Conservation (phyloP, 306 rosid species). For the Casuarina equisetifolia region DNA sequence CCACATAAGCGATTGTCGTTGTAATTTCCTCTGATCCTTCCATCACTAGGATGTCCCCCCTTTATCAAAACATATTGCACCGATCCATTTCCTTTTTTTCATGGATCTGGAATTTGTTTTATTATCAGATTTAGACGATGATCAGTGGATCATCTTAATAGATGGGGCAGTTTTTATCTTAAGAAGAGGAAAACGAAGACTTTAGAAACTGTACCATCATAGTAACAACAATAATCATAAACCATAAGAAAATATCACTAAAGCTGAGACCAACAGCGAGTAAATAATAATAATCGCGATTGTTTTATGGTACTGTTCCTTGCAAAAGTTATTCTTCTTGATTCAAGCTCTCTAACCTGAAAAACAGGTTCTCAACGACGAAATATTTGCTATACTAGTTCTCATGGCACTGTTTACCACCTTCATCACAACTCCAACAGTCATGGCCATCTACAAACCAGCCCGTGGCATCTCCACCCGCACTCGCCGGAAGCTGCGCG, state of each 20-base stretch:
- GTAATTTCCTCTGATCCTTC: neutral
- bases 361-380: conserved; percentile 73
- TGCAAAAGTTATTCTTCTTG: too few species aligned
- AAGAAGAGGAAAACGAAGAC: too few species aligned
- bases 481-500: conserved; percentile 49
- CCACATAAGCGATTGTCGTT: neutral
- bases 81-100: neutral
- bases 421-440: conserved; percentile 78
- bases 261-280: too few species aligned
- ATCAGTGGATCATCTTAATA: neutral
- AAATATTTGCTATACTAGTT: conserved; percentile 77
- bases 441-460: conserved; percentile 72
- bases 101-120: neutral
- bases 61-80: neutral
- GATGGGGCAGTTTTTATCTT: neutral
- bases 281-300: too few species aligned
- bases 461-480: conserved; percentile 36
- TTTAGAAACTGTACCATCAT: too few species aligned
- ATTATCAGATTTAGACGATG: neutral
- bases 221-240: too few species aligned
- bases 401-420: conserved; percentile 91
- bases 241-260: too few species aligned
- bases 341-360: neutral
- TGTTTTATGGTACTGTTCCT: too few species aligned
- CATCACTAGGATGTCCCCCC: neutral